Conservation (phyloP, 2,329 filamentous ascomycete genomes). For the Pseudogymnoascus sp. region DNA sequence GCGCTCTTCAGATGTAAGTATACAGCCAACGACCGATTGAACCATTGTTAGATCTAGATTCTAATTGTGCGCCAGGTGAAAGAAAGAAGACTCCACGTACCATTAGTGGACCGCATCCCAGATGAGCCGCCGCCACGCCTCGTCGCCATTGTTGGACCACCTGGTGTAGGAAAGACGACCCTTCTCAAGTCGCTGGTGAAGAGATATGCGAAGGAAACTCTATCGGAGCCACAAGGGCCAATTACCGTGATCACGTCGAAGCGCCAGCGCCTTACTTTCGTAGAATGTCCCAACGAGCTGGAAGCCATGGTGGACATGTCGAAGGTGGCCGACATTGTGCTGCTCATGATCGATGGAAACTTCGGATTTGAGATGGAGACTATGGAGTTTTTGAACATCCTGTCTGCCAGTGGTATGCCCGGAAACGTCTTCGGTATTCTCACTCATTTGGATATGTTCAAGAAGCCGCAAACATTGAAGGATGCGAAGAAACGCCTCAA, state of each 20-base stretch:
- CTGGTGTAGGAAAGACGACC: slow-evolving; percentile 92
- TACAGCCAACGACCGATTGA: slow-evolving; percentile 8
- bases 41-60: slow-evolving; percentile 10
- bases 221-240: slow-evolving; percentile 81
- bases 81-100: slow-evolving; percentile 94
- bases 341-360: slow-evolving; percentile 98
- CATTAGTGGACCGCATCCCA: slow-evolving; percentile 87
- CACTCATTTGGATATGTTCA: slow-evolving; percentile 91
- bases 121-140: slow-evolving; percentile 92
- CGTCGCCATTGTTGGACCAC: slow-evolving; percentile 88
- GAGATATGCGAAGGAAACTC: slow-evolving; percentile 90
- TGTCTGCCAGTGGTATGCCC: slow-evolving; percentile 93
- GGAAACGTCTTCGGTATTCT: slow-evolving; percentile 97
- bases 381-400: slow-evolving; percentile 95
- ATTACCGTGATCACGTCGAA: slow-evolving; percentile 96
- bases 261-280: slow-evolving; percentile 84
- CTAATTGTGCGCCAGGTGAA: slow-evolving; percentile 53
- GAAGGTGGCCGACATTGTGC: slow-evolving; percentile 93
- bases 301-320: slow-evolving; percentile 95
- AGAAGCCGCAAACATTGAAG: slow-evolving; percentile 84
- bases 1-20: slow-evolving; percentile 44
- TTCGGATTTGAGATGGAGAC: slow-evolving; percentile 99
- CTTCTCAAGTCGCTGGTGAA: slow-evolving; percentile 89
- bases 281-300: slow-evolving; percentile 95
- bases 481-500: slow-evolving; percentile 95